Base-by-base conservation (phyloP, 2,329 filamentous ascomycete genomes). In the Fusarium phyllophilum region DNA sequence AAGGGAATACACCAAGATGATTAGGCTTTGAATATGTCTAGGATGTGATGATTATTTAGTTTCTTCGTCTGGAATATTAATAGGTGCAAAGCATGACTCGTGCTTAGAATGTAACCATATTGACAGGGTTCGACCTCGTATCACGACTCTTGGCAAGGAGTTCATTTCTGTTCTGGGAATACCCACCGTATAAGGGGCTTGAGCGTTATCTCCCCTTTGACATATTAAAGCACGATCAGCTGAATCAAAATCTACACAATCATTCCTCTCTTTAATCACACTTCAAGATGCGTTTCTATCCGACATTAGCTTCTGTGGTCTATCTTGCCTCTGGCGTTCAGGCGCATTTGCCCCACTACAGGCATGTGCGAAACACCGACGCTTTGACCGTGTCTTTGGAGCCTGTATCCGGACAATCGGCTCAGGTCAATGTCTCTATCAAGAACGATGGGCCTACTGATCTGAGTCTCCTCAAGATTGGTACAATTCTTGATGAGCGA, bases 401-500 rank as follows among this genome's bases (percentile, higher is more conserved):
- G 3, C 33, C n/a, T 1, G 20, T 56, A 1, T 24, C 46, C 9
- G 72, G 71, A 22, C 58, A 62, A 8, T 5, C 51, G 12, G 49
- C 64, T 4, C 29, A 66, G 8, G 49, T 75, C 31, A 44, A 74
- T 14, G 68, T 66, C 2, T 64, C 61, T 0, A 63, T 74, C 2
- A 72, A 42, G 8, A 74, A 74, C 10, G 46, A 34, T 13, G 71
- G 71, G 0, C 29, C 29, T 13, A 15, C 18, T 3, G 64, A 62
- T n/a, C 29, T 74, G 51, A 64, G 42, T 22, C 29, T 72, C 0
- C 58, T 75, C 17, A 72, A 56, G 14, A 22, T 75, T 8, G 70
- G 72, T 4, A 76, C 73, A 3, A 48, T 76, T 14, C 56, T 76
- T 3, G 74, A 76, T 17, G 52, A 66, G 6, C 54, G 57, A 9